phyloP scores from a whole-genome alignment of 106 monocot genomes.

The Vanilla planifolia region DNA sequence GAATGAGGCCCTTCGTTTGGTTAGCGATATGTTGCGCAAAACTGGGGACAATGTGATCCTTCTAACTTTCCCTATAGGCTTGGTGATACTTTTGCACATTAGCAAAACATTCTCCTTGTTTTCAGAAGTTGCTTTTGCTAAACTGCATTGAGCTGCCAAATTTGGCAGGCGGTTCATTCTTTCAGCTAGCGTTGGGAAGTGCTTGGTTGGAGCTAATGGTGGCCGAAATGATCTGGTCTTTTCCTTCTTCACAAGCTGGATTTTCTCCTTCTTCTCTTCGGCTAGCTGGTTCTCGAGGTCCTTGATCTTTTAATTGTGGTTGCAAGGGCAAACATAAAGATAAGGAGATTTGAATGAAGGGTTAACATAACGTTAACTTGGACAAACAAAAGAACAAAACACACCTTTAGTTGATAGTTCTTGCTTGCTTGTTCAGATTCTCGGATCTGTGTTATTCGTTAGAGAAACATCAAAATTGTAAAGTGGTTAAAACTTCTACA shows the following conservation, averaged over 20 bases:
- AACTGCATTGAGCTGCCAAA: slow-evolving; percentile 9
- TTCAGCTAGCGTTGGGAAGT: slow-evolving; percentile 40
- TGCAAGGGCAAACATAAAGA: neutral
- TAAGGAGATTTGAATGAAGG: too few species aligned
- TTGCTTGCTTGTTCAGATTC: slow-evolving; percentile 48
- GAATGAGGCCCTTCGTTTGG: slow-evolving; percentile 55
- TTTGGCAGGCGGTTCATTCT: slow-evolving; percentile 46
- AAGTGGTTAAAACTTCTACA: too few species aligned
- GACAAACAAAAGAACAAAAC: neutral
- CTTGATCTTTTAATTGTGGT: slow-evolving; percentile 35
- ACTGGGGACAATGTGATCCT: slow-evolving; percentile 45
- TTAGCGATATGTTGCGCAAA: slow-evolving; percentile 27
- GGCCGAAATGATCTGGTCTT: slow-evolving; percentile 33
- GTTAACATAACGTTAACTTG: too few species aligned
- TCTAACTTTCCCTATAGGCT: slow-evolving; percentile 22
- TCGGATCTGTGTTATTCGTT: slow-evolving; percentile 25
- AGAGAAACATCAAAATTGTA: too few species aligned
- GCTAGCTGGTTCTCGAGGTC: slow-evolving; percentile 71
- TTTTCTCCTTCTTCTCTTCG: slow-evolving; percentile 38
- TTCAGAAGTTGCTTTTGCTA: neutral
- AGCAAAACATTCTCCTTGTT: slow-evolving; percentile 57
- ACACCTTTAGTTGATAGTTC: slow-evolving; percentile 60
- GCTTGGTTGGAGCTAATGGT: slow-evolving; percentile 39
- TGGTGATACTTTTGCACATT: slow-evolving; percentile 1
- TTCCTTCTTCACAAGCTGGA: slow-evolving; percentile 13